Evolutionary conservation across 371 early-diverging fungal genomes (phyloP), one percentile per base, ranked within the genome.

Genomic region (Mortierella sp.): DNA sequence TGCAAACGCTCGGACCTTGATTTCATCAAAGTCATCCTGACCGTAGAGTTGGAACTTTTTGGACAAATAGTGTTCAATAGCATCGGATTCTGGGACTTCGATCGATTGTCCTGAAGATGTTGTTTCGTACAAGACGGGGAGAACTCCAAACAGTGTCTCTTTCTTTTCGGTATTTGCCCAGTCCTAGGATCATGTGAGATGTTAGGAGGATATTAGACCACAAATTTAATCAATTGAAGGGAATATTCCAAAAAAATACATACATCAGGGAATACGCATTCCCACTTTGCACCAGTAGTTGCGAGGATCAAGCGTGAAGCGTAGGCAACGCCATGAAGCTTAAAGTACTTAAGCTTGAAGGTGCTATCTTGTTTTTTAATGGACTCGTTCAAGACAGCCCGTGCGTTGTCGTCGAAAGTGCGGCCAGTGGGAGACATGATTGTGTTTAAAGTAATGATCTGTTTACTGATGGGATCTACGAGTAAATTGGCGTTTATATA

Each of bases 81-180:
- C 69, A 0, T 80, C 81, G 6, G 81, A 60, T 33, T 80, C 76
- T 32, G 78, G 67, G 47, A 78, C 43, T 36, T 70, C 63, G 62
- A 78, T 40, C 21, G 24, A 41, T 21, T 72, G 58, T 9, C 67
- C 70, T 13, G 78, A 33, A 22, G 78, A 4, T 8, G 72, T 72
- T 19, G 78, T 69, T 45, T 78, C 78, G 53, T 73, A 78, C 28
- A 78, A 58, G 40, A 70, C 63, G 16, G 78, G 78, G 2, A 78
- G 65, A 9, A 69, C 62, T 0, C 78, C 78, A 58, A 78, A 78
- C 3, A 65, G 43, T 1, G 78, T 70, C 0, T 62, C 63, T 28
- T 58, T 28, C 47, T 78, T 78, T 40, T 78, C 73, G 7, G 38
- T 57, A 45, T 71, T 72, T 6, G 63, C 63, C 73, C 78, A 78